Evolutionary conservation across 306 rosid species (phyloP), one percentile per base, ranked within the genome.

Genomic region (Pyrus communis): DNA sequence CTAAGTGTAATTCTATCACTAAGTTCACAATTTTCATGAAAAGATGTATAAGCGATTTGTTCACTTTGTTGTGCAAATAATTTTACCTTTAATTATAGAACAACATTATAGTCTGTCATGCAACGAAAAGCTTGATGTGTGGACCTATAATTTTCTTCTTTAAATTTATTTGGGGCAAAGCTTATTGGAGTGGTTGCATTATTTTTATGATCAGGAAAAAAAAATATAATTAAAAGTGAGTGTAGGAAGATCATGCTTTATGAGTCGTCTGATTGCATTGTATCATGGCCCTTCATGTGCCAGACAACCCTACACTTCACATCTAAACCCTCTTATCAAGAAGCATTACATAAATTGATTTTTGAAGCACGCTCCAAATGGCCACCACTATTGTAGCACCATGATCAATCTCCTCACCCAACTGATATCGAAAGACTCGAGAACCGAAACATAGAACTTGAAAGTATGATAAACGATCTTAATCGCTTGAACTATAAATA

Each of bases 271-370:
- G 11, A 17, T 43, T 40, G 12, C 75, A 62, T 42, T 59, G 12
- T 38, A 69, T 51, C 43, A 76, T 70, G 63, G 51, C 11, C 40
- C 30, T 43, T 31, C 84, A 81, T 65, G 84, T 63, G 73, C 62
- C 4, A 22, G 4, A 73, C 14, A 67, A 43, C 61, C 78, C 69
- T 57, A 79, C 69, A 57, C 31, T 35, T 19, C 82, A 28, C 30
- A 21, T 55, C 73, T 66, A 17, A 65, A 18, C 62, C 22, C 27
- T 74, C 45, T 5, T 45, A 17, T 22, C 28, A 58, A 58, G 59
- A 35, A 73, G 45, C 28, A 22, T 21, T n/a, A n/a, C n/a, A 38
- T 38, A 38, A 38, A 38, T 38, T 38, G 42, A 38, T 38, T 38
- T 38, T 38, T 38, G 9, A 38, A 38, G 10, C 42, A 38, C 1